phyloP scores from a whole-genome alignment of 306 rosid genomes.

The Sindora glabra region DNA sequence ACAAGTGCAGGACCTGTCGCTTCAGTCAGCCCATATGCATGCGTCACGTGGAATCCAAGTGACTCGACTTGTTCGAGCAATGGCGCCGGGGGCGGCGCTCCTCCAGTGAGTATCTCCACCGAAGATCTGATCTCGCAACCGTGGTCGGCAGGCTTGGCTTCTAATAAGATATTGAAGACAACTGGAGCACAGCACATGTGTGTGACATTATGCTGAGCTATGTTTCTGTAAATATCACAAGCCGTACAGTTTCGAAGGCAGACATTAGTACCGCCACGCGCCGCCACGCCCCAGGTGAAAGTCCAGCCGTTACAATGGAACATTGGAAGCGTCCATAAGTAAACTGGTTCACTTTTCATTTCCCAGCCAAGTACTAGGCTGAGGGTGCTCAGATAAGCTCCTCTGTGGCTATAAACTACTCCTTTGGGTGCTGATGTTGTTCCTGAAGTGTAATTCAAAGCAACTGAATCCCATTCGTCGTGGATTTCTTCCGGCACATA shows the following conservation, averaged over 20 bases:
- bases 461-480: conserved; percentile 56
- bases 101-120: conserved; percentile 52
- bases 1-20: conserved; percentile 57
- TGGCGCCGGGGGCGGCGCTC: conserved; percentile 60
- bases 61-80: conserved; percentile 39
- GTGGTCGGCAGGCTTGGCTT: conserved; percentile 22
- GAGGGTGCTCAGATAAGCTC: conserved; percentile 50
- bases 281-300: conserved; percentile 69
- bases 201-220: conserved; percentile 39
- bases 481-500: background rate
- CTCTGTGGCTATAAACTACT: conserved; percentile 63
- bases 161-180: conserved; percentile 50
- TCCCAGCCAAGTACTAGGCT: conserved; percentile 53
- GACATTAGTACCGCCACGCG: conserved; percentile 65
- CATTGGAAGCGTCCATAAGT: conserved; percentile 67
- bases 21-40: conserved; percentile 62
- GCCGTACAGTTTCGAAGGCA: conserved; percentile 49
- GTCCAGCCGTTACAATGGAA: conserved; percentile 82
- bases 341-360: conserved; percentile 49
- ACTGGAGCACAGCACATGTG: conserved; percentile 77
- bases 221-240: conserved; percentile 26
- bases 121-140: background rate
- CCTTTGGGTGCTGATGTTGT: conserved; percentile 69
- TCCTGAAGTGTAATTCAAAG: conserved; percentile 65
- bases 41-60: conserved; percentile 56